Percentiles rank a stretch among this genome's conserved stretches.
These are phyloP conservation scores for Lagenidium giganteum DNA, from an alignment of 352 stramenopile species.

Conservation along the genomic window DNA sequence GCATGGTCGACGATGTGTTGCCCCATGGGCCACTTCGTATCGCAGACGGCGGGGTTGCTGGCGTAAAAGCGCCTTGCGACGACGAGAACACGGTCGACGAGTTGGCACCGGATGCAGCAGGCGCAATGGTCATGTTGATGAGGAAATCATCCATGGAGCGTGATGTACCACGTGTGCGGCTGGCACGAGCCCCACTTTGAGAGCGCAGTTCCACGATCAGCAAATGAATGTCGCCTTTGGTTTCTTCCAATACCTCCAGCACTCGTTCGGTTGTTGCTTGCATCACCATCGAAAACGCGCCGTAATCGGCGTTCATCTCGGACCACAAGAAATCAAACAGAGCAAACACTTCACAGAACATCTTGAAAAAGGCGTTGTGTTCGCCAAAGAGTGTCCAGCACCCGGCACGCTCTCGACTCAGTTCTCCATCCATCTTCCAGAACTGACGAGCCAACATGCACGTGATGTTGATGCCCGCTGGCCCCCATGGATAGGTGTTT, in stretches of 20 bases:
- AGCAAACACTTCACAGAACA: constrained; percentile 63
- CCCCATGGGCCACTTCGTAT: neutral
- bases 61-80: too few species aligned
- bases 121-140: constrained; percentile 39
- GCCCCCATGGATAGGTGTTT: constrained; percentile 68
- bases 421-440: constrained; percentile 67
- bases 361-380: constrained; percentile 45
- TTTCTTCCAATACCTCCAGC: constrained; percentile 51
- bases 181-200: constrained; percentile 24
- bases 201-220: constrained; percentile 43
- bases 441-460: constrained; percentile 66
- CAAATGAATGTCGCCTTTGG: constrained; percentile 44
- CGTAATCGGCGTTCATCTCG: constrained; percentile 74
- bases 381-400: constrained; percentile 63
- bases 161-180: constrained; percentile 30
- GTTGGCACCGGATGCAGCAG: too few species aligned
- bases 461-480: constrained; percentile 71
- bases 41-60: constrained; percentile 26
- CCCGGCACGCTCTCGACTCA: constrained; percentile 36
- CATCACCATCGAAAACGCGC: constrained; percentile 71
- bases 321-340: constrained; percentile 73
- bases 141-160: constrained; percentile 51
- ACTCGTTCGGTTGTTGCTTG: constrained; percentile 54
- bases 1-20: constrained; percentile 14
- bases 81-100: too few species aligned